phyloP scores from a whole-genome alignment of 306 rosid species.

The Canavalia gladiata region DNA sequence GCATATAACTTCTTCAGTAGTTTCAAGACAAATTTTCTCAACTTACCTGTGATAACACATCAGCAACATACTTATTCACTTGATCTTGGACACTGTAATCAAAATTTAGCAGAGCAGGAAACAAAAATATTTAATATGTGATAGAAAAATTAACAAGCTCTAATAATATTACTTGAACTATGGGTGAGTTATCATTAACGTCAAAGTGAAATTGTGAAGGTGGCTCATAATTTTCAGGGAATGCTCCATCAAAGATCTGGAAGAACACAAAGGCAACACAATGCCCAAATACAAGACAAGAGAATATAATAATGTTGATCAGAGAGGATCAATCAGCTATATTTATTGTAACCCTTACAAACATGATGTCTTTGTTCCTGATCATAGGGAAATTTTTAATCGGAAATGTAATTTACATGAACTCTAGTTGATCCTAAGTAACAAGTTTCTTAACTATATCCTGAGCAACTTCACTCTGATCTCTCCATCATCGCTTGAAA shows the following conservation, averaged over 20 bases:
- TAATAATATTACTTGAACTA: constrained; percentile 67
- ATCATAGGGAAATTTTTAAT: constrained; percentile 16
- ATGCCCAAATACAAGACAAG: constrained; percentile 5
- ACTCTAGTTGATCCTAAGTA: constrained; percentile 81
- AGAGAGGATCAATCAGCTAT: neutral
- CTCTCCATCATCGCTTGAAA: constrained; percentile 90
- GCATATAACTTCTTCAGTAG: constrained; percentile 26
- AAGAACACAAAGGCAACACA: constrained; percentile 38
- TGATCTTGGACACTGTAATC: constrained; percentile 82
- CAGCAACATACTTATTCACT: constrained; percentile 79
- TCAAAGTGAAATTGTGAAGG: constrained; percentile 77
- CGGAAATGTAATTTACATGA: constrained; percentile 63
- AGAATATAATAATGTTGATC: neutral
- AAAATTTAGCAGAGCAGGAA: constrained; percentile 46
- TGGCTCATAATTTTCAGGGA: constrained; percentile 81
- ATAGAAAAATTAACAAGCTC: constrained; percentile 46
- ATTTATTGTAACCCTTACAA: constrained; percentile 12
- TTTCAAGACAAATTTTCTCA: constrained; percentile 43
- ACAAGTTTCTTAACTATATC: constrained; percentile 63
- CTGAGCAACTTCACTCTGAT: constrained; percentile 71
- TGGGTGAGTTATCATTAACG: constrained; percentile 66
- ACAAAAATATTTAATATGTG: constrained; percentile 35
- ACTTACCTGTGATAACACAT: constrained; percentile 81
- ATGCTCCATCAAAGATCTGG: constrained; percentile 79
- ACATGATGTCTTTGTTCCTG: constrained; percentile 1